A percentile compares a stretch with the other conserved stretches of the same genome.
These are phyloP conservation scores for Prunus davidiana DNA, from an alignment of 306 rosid genomes.

Conservation along the genomic window DNA sequence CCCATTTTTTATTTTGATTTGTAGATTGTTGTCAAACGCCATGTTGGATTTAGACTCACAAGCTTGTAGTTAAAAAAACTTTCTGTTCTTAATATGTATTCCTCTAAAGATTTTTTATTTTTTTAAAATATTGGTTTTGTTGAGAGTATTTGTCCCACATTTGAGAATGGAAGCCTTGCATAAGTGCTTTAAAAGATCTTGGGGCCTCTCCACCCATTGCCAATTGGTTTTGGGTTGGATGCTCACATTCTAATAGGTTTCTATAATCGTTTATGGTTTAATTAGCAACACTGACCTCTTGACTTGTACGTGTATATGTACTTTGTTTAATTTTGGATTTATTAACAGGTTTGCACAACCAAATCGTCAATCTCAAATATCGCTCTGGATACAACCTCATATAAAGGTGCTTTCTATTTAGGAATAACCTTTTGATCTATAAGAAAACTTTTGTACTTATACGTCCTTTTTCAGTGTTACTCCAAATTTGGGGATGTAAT, in stretches of 20 bases:
- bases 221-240: neutral
- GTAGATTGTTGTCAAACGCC: neutral
- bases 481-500: conserved; percentile 87
- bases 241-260: neutral
- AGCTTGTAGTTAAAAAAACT: neutral
- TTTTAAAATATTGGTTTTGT: neutral
- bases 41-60: neutral
- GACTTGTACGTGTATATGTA: conserved; percentile 2
- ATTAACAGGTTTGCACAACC: conserved; percentile 72
- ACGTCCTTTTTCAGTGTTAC: conserved; percentile 54
- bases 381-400: conserved; percentile 95
- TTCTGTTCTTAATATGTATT: neutral
- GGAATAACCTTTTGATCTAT: conserved; percentile 16
- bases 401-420: conserved; percentile 54
- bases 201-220: too few relatives aligned
- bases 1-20: neutral
- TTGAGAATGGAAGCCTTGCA: too few relatives aligned
- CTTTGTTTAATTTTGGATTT: conserved; percentile 19
- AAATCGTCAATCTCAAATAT: conserved; percentile 79
- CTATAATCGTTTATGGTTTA: conserved; percentile 1
- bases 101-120: neutral
- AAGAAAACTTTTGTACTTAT: conserved; percentile 22
- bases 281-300: conserved; percentile 1
- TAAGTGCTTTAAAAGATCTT: too few relatives aligned
- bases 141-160: neutral